Evolutionary conservation across 352 stramenopile species (phyloP).

Genomic region (Thalassiosira mediterranea): DNA sequence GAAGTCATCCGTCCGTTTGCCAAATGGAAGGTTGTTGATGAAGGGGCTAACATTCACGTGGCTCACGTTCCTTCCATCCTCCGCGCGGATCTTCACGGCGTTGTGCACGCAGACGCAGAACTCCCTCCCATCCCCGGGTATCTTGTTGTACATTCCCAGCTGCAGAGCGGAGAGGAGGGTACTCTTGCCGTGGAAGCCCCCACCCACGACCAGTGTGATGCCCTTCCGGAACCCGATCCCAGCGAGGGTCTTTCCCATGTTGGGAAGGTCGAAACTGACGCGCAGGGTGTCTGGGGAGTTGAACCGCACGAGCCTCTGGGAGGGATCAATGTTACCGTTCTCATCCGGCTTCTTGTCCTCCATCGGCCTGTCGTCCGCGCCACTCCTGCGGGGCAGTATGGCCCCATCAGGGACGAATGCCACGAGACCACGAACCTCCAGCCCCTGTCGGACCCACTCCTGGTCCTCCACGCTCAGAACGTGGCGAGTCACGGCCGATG

Average conservation of each 20-base stretch:
- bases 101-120: constrained; percentile 89
- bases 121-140: constrained; percentile 93
- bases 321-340: background rate
- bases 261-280: constrained; percentile 88
- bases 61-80: constrained; percentile 92
- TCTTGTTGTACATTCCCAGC: constrained; percentile 95
- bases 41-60: constrained; percentile 93
- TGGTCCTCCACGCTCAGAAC: constrained; percentile 93
- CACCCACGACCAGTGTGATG: constrained; percentile 95
- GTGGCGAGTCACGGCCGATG: constrained; percentile 85
- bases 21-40: constrained; percentile 96
- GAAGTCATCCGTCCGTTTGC: constrained; percentile 91
- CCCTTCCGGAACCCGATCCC: constrained; percentile 94
- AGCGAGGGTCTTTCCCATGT: constrained; percentile 81
- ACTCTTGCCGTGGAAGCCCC: constrained; percentile 97
- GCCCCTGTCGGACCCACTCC: constrained; percentile 86
- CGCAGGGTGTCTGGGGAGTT: constrained; percentile 87
- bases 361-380: constrained; percentile 84
- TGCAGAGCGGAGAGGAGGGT: constrained; percentile 94
- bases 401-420: constrained; percentile 93
- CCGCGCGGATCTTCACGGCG: constrained; percentile 93
- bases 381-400: constrained; percentile 89
- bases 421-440: constrained; percentile 87
- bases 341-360: constrained; percentile 16
- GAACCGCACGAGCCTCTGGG: constrained; percentile 74